Evolutionary conservation across 495 filamentous ascomycete genomes (phyloP), one percentile per base, ranked within the genome.

Genomic region (Neurospora sp.): DNA sequence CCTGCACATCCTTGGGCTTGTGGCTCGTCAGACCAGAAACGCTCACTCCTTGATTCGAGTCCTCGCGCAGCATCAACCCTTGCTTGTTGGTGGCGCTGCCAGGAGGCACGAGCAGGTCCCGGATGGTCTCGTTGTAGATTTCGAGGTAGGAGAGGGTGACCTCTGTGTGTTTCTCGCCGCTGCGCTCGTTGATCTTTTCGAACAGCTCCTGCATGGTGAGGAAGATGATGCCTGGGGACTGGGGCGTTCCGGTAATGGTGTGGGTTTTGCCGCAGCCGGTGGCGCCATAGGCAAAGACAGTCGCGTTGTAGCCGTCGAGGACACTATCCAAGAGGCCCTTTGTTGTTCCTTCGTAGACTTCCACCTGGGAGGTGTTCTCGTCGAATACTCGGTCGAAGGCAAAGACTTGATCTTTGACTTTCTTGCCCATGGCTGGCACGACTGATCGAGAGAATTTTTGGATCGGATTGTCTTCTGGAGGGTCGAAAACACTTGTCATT

Each of bases 71-170:
- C 90, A 96, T 97, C 76, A 99, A 81, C 18, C 93, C 92, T 73
- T 89, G 87, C 81, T 97, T 98, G 53, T 65, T 65, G 27, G 53
- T 65, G 53, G 53, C 53, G 80, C 90, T 92, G 40, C 91, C 93
- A 37, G 93, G 92, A 5, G 93, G 91, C 22, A 97, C 91, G 12
- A 99, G 87, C 76, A 99, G 83, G 81, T 99, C 96, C 48, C 96
- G 92, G 74, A 99, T 99, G 0, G 95, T 98, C 82, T 99, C 96
- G 79, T 99, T 99, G 85, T 99, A 99, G 68, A 99, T 99, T 79
- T 99, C 96, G 18, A 99, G 88, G 80, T 98, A 99, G 0, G 94
- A 98, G 12, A 99, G 89, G 0, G 94, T 93, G 41, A 99, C 81
- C 77, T 98, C 94, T 20, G 94, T 95, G 18, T 90, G 85, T 78